Evolutionary conservation across 805 yeast species (phyloP).

Genomic region (Cyberlindnera bimundalis): DNA sequence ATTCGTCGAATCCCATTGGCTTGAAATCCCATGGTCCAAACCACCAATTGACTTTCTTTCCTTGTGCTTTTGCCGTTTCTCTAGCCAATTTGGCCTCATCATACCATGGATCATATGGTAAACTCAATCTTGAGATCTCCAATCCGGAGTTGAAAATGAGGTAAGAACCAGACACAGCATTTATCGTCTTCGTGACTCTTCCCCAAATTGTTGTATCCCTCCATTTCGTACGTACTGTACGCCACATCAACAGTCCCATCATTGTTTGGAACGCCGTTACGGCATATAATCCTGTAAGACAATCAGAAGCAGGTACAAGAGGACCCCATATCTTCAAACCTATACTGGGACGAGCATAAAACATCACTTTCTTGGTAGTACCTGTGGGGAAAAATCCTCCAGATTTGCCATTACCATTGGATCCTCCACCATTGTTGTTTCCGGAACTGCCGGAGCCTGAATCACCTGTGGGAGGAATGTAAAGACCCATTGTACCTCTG

Average conservation of each 20-base stretch:
- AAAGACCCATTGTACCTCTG: neutral
- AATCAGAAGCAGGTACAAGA: slow-evolving; percentile 69
- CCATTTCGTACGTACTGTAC: slow-evolving; percentile 25
- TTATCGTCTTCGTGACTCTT: slow-evolving; percentile 31
- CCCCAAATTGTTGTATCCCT: slow-evolving; percentile 26
- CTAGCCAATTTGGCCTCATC: slow-evolving; percentile 62
- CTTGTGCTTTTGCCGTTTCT: slow-evolving; percentile 38
- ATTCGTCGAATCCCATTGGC: slow-evolving; percentile 47
- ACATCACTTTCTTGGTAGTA: slow-evolving; percentile 7
- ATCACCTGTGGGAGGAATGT: neutral
- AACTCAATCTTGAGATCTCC: slow-evolving; percentile 49
- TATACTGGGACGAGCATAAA: slow-evolving; percentile 47
- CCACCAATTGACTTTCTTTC: slow-evolving; percentile 55
- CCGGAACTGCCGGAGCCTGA: neutral
- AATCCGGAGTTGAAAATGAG: slow-evolving; percentile 52
- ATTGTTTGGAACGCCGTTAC: slow-evolving; percentile 51
- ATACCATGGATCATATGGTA: slow-evolving; percentile 64
- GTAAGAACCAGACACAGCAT: slow-evolving; percentile 40
- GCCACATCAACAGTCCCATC: slow-evolving; percentile 38
- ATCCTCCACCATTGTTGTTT: neutral
- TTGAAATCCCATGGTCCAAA: slow-evolving; percentile 58
- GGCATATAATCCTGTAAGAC: slow-evolving; percentile 48
- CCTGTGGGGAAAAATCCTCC: slow-evolving; percentile 4
- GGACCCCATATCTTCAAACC: slow-evolving; percentile 70
- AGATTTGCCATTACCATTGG: neutral